A percentile compares a stretch with the other conserved stretches of the same genome.
phyloP scores from a whole-genome alignment of 495 filamentous ascomycete species.

The Aspergillus avenaceus region DNA sequence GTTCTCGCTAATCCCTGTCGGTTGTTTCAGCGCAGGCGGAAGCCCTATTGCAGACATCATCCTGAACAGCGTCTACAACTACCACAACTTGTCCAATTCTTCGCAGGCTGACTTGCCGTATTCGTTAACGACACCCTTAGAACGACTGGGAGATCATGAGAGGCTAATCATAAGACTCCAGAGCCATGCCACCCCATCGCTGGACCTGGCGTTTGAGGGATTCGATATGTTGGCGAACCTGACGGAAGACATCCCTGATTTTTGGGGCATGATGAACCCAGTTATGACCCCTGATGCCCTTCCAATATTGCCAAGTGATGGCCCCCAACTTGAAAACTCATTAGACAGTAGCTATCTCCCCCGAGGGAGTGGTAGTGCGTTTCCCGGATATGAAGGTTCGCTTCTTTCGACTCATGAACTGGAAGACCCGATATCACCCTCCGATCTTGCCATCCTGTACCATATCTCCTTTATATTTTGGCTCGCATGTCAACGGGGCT shows the following conservation, averaged over 20 bases:
- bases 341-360: not conserved
- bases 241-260: not conserved
- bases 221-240: not conserved
- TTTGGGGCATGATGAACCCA: not conserved
- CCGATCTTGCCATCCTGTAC: not conserved
- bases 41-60: not conserved
- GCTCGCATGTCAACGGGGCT: not conserved
- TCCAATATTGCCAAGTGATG: not conserved
- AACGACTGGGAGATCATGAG: not conserved
- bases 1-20: not conserved
- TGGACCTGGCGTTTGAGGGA: conserved; percentile 5
- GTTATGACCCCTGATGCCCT: not conserved
- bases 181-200: conserved; percentile 1
- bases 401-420: not conserved
- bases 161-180: conserved; percentile 1
- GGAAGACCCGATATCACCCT: not conserved
- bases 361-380: not conserved
- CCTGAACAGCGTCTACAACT: not conserved
- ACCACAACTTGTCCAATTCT: not conserved
- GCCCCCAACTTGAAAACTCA: not conserved
- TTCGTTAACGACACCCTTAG: not conserved
- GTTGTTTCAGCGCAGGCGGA: not conserved
- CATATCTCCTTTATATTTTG: not conserved
- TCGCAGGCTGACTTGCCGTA: not conserved
- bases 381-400: not conserved